Base-by-base conservation (phyloP, 176 grass and related monocot species). In the Elaeis guineensis region DNA sequence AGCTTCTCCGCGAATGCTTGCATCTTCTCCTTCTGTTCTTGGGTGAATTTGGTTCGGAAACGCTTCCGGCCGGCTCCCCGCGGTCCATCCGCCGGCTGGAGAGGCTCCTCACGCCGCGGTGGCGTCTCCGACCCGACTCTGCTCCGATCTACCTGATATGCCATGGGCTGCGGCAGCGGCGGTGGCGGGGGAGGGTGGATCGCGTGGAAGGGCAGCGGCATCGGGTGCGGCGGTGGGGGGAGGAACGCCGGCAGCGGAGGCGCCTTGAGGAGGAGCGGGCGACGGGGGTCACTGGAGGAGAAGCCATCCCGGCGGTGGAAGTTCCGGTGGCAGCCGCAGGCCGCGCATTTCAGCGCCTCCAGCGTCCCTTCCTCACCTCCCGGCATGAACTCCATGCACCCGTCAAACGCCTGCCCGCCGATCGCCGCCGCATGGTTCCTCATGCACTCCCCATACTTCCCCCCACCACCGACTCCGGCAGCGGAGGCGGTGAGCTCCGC, bases 301-400 rank as follows among this genome's bases (percentile, higher is more conserved):
- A 26, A 6, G 4, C 24, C 57, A 4, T n/a, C 57, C 4, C 57
- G 57, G 57, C 57, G 57, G 57, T 59, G 57, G 25, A 59, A 59
- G 57, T 59, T 59, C 22, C 57, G 57, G 57, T 59, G 57, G 57
- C 57, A 59, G 57, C 57, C 57, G 24, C 57, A 59, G 22, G 57
- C 57, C 25, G 57, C 57, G 57, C 57, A 59, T 24, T 59, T 59
- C 22, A 59, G 57, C 12, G 57, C 25, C 25, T 59, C 72, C 5
- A 70, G 75, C 12, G 62, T 5, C 25, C 58, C 58, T 16, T 61
- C 25, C 16, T n/a, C 58, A 18, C 77, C 56, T 30, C 58, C 75
- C 5, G 79, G 75, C 84, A 87, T 87, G 79, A 87, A 87, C 79
- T 87, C 79, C 55, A 79, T 76, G 66, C 79, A 87, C 25, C 84